A percentile compares a stretch with the other conserved stretches of the same genome.
These are phyloP conservation scores for Neonectria coccinea DNA, from an alignment of 2,329 filamentous ascomycete species.

Conservation along the genomic window DNA sequence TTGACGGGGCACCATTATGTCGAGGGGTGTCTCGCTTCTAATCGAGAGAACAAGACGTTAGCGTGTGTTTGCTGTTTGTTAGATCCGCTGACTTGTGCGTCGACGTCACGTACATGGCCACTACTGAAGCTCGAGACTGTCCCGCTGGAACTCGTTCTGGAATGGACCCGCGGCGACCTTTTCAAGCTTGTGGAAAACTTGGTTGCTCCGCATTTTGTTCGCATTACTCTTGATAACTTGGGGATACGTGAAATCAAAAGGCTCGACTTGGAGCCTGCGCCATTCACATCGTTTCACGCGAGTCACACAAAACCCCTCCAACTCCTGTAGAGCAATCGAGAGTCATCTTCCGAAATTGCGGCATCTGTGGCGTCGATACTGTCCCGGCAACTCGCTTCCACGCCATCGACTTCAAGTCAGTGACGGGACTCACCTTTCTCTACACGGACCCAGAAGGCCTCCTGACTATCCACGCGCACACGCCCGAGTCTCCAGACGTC, in stretches of 20 bases:
- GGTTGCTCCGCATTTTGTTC: neutral
- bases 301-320: too few species aligned
- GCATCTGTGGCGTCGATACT: neutral
- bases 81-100: neutral
- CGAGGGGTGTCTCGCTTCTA: neutral
- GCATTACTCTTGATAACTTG: neutral
- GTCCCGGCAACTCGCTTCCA: neutral
- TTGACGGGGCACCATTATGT: neutral
- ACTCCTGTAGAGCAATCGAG: neutral
- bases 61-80: neutral
- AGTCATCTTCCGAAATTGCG: neutral
- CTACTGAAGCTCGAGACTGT: neutral
- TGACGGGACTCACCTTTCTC: slow-evolving; percentile 4
- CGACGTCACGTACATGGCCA: too few species aligned
- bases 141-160: neutral
- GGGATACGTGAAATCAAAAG: neutral
- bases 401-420: slow-evolving; percentile 4
- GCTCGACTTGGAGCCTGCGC: neutral
- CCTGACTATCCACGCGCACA: slow-evolving; percentile 5
- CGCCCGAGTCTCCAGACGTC: neutral
- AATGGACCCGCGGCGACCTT: neutral
- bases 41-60: too few species aligned
- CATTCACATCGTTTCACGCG: neutral
- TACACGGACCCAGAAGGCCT: neutral
- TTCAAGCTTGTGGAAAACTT: neutral